These are phyloP conservation scores for Datisca glomerata DNA, from an alignment of 306 rosid genomes.

Conservation along the genomic window DNA sequence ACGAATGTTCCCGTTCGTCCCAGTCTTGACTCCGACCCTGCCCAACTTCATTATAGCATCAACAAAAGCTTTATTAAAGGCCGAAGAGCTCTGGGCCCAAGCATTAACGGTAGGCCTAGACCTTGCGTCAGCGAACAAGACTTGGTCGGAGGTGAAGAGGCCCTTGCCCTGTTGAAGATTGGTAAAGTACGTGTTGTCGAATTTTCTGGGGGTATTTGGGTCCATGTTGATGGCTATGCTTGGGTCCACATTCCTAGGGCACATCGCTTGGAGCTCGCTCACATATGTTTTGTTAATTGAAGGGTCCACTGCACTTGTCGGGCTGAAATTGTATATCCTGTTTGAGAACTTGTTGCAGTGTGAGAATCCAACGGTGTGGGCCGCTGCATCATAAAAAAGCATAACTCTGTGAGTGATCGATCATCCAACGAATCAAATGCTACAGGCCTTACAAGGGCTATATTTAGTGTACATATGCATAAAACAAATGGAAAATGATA, in stretches of 20 bases:
- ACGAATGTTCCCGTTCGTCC: constrained; percentile 41
- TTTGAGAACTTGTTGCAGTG: constrained; percentile 38
- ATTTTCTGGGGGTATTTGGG: constrained; percentile 32
- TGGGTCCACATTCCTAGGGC: constrained; percentile 49
- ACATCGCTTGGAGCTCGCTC: constrained; percentile 24
- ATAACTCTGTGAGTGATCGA: no score
- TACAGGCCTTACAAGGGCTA: no score
- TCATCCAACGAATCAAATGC: no score
- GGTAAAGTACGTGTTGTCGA: constrained; percentile 38
- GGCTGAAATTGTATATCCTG: constrained; percentile 39
- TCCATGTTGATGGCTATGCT: constrained; percentile 57
- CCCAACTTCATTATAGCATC: constrained; percentile 59
- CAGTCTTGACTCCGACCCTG: constrained; percentile 44
- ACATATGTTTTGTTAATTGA: constrained; percentile 27
- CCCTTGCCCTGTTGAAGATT: constrained; percentile 50
- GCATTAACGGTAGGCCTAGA: constrained; percentile 33
- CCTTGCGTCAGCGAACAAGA: constrained; percentile 34
- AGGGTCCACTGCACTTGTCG: constrained; percentile 28
- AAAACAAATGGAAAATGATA: no score
- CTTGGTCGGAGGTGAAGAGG: constrained; percentile 48
- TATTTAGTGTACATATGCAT: no score
- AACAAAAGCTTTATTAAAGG: constrained; percentile 30
- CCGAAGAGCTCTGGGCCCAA: constrained; percentile 22
- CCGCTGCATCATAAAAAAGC: constrained; percentile 21
- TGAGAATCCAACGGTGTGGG: constrained; percentile 61